phyloP scores from a whole-genome alignment of 2,329 filamentous ascomycete species.

The Hymenoscyphus salicellus region DNA sequence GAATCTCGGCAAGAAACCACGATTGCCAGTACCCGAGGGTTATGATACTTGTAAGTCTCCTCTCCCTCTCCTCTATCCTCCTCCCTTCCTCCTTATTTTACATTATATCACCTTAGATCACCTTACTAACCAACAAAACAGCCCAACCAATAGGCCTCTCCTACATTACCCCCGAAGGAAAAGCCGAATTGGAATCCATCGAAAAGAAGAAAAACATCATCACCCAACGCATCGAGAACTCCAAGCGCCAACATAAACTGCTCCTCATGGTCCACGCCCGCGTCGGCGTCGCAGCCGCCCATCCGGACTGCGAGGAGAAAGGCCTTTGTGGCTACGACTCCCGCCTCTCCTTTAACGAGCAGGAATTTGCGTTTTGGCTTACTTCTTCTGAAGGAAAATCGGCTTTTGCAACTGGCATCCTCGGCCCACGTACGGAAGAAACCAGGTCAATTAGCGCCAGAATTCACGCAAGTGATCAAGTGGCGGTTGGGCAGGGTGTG shows the following conservation, averaged over 20 bases:
- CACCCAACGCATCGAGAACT: slow-evolving; percentile 22
- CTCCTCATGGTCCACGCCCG: slow-evolving; percentile 30
- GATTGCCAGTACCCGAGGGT: slow-evolving; percentile 26
- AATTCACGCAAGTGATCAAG: slow-evolving; percentile 24
- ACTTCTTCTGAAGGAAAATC: slow-evolving; percentile 27
- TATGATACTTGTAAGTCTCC: slow-evolving; percentile 29
- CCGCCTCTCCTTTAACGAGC: slow-evolving; percentile 33
- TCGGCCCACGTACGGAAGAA: slow-evolving; percentile 32
- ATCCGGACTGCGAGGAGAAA: slow-evolving; percentile 25
- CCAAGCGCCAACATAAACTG: slow-evolving; percentile 25
- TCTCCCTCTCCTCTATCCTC: background rate
- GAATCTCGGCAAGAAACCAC: slow-evolving; percentile 31
- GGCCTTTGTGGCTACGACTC: slow-evolving; percentile 34
- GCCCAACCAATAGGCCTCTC: slow-evolving; percentile 28
- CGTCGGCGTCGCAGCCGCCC: slow-evolving; percentile 22
- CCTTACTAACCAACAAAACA: too few relatives aligned
- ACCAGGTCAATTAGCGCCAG: slow-evolving; percentile 22
- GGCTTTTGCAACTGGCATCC: slow-evolving; percentile 26
- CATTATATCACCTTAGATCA: too few relatives aligned
- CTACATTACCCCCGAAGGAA: slow-evolving; percentile 31
- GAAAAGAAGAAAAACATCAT: slow-evolving; percentile 20
- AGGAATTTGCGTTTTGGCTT: slow-evolving; percentile 29
- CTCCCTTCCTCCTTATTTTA: too few relatives aligned
- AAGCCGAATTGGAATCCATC: slow-evolving; percentile 23
- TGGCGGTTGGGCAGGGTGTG: slow-evolving; percentile 7